Base-by-base conservation (phyloP, 768 basidiomycete genomes). In the Boletus reticuloceps region DNA sequence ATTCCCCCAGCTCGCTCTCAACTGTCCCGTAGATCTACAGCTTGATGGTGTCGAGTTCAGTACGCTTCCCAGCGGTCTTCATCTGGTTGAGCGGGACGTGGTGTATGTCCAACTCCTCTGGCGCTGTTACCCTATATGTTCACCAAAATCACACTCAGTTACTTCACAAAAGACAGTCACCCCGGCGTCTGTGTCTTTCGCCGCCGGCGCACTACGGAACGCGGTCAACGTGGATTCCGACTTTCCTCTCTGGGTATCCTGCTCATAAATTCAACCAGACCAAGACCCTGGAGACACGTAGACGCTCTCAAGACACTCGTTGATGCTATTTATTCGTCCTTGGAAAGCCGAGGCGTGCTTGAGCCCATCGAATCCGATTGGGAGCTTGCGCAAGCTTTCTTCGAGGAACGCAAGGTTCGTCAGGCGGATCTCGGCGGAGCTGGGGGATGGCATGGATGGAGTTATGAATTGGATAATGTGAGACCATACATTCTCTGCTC, bases 1-100 rank as follows among this genome's bases (percentile, higher is more conserved):
- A 19, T 19, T 11, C 16, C 10, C 47, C 32, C 9, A 36, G 16
- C 36, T 39, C 51, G 19, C 12, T 31, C 54, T 59, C 43, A 51
- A 29, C 31, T 20, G 13, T 38, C 17, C 46, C 13, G 14, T 60
- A 90, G 89, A 86, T 64, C 64, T 90, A 50, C 80, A 77, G 58
- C 77, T 91, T 17, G 83, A 85, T 29, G 78, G 82, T 61, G 77
- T 93, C 50, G 91, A 93, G 69, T 94, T 91, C 69, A 91, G 82
- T 61, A 83, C 83, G 7, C 77, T 94, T 12, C 91, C 91, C 0
- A 91, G 89, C 58, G 91, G 91, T 1, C 74, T 94, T 6, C 91
- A 94, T 69, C 74, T 85, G 0, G 82, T 93, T 22, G 89, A 91
- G 61, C 78, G 80, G 36, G 91, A 93, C 64, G 84, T 90, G 25